Percentiles rank a stretch among this genome's conserved stretches.
These are phyloP conservation scores for Articulospora tetracladia DNA, from an alignment of 495 filamentous ascomycete species.

Conservation along the genomic window DNA sequence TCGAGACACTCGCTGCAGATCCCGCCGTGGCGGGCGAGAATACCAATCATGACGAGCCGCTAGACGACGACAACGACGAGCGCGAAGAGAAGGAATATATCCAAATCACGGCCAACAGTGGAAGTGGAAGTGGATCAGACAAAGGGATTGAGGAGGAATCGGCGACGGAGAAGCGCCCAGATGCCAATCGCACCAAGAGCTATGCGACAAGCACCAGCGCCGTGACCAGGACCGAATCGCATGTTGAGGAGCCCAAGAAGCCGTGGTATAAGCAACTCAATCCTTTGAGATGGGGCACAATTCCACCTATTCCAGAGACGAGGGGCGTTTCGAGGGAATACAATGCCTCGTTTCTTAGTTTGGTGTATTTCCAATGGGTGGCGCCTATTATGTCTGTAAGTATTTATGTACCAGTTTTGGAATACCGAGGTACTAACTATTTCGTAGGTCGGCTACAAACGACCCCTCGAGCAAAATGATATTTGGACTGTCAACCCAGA, in stretches of 20 bases:
- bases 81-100: slow-evolving; percentile 10
- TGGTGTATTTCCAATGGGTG: slow-evolving; percentile 65
- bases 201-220: slow-evolving; percentile 25
- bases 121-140: slow-evolving; percentile 1
- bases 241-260: slow-evolving; percentile 31
- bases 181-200: slow-evolving; percentile 14
- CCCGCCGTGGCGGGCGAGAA: slow-evolving; percentile 3
- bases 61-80: slow-evolving; percentile 15
- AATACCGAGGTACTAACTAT: slow-evolving; percentile 13
- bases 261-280: slow-evolving; percentile 60
- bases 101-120: slow-evolving; percentile 7
- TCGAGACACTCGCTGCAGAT: slow-evolving; percentile 5
- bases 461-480: slow-evolving; percentile 77
- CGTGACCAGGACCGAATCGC: slow-evolving; percentile 15
- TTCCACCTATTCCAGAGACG: slow-evolving; percentile 57
- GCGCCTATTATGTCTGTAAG: slow-evolving; percentile 61
- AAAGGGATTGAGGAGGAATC: not conserved
- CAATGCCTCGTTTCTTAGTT: slow-evolving; percentile 54
- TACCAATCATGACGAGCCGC: slow-evolving; percentile 14
- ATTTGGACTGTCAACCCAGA: slow-evolving; percentile 84
- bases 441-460: slow-evolving; percentile 71
- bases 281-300: slow-evolving; percentile 55
- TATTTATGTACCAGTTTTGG: slow-evolving; percentile 9
- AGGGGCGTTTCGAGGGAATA: slow-evolving; percentile 52
- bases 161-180: not conserved